Evolutionary conservation across 768 basidiomycete genomes (phyloP).

Genomic region (Podaxis mareebaensis): DNA sequence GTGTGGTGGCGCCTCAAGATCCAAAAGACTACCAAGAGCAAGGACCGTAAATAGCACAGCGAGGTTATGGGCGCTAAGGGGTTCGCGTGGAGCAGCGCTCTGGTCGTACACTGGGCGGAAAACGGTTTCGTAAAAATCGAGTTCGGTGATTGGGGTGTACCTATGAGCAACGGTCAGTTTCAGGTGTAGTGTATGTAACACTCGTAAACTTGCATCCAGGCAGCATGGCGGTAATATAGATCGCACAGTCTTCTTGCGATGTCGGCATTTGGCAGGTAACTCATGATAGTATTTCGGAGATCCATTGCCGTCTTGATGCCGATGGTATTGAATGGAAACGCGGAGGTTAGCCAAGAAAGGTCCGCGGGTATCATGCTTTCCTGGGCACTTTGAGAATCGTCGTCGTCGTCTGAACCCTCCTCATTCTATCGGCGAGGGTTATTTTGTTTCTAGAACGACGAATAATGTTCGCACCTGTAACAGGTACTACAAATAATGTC

Average conservation of each 20-base stretch:
- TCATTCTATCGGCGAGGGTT: constrained; percentile 49
- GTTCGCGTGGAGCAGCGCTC: constrained; percentile 36
- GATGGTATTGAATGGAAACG: constrained; percentile 57
- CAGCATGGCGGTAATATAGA: constrained; percentile 66
- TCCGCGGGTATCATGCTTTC: constrained; percentile 45
- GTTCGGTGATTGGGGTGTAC: constrained; percentile 67
- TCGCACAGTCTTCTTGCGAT: constrained; percentile 43
- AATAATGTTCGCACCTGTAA: constrained; percentile 49
- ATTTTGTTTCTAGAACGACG: background rate
- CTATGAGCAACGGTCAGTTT: constrained; percentile 30
- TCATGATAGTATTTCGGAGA: constrained; percentile 45
- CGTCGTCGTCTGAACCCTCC: constrained; percentile 57
- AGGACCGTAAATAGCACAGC: constrained; percentile 66
- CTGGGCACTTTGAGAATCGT: constrained; percentile 34
- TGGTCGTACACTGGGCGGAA: constrained; percentile 55
- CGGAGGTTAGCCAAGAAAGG: constrained; percentile 58
- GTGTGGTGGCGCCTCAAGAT: constrained; percentile 54
- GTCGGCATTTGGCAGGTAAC: constrained; percentile 42
- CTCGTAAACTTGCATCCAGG: constrained; percentile 60
- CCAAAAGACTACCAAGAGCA: constrained; percentile 62
- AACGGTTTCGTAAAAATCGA: constrained; percentile 53
- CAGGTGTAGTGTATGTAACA: background rate
- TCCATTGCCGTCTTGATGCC: constrained; percentile 43
- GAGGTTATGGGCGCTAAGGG: constrained; percentile 51
- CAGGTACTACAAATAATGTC: constrained; percentile 48